These are phyloP conservation scores for Solanum aculeatissimum DNA, from an alignment of 305 asterid genomes.

Conservation along the genomic window DNA sequence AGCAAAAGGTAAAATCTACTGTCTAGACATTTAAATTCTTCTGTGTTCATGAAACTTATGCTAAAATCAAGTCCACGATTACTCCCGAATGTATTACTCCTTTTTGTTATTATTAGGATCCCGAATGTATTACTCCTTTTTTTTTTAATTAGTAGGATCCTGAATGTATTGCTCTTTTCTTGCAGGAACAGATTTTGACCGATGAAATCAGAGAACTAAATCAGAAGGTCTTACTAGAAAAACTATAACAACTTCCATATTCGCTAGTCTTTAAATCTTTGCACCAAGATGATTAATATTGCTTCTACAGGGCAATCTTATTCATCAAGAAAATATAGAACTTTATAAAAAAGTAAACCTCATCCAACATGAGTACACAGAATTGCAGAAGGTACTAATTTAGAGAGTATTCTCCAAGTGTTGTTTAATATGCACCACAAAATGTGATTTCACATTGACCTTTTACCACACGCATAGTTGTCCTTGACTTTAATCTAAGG, in stretches of 20 bases:
- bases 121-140: neutral
- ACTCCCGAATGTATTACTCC: neutral
- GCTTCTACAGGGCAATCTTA: slow-evolving; percentile 33
- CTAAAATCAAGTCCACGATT: neutral
- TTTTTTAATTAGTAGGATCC: neutral
- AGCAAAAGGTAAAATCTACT: slow-evolving; percentile 11
- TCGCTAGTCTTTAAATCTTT: neutral
- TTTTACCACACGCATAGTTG: neutral
- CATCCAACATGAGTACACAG: slow-evolving; percentile 32
- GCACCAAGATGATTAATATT: neutral
- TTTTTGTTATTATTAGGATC: neutral
- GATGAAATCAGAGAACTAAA: slow-evolving; percentile 16
- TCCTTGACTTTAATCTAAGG: neutral
- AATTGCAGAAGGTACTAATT: slow-evolving; percentile 31
- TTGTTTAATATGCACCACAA: neutral
- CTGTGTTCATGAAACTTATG: neutral
- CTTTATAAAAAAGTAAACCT: slow-evolving; percentile 40
- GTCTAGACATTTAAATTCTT: neutral
- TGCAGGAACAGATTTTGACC: slow-evolving; percentile 17
- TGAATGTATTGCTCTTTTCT: neutral
- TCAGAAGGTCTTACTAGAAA: slow-evolving; percentile 6
- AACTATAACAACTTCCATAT: neutral
- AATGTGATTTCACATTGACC: neutral
- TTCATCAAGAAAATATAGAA: slow-evolving; percentile 55
- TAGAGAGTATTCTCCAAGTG: neutral